Conservation (phyloP, 2,329 filamentous ascomycete genomes). For the Beauveria australis region DNA sequence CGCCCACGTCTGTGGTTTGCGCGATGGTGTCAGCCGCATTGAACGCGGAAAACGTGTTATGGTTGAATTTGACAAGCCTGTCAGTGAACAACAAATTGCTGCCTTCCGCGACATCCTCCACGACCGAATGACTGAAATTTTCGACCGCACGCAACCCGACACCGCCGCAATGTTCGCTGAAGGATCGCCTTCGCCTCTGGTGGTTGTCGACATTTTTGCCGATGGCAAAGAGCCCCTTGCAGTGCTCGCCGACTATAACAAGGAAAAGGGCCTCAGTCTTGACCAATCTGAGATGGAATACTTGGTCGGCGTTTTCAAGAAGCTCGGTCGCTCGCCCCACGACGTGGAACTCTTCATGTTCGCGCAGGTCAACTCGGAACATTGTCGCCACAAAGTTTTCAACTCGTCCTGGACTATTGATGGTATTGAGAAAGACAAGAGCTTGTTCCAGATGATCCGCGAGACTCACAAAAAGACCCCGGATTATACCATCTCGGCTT, state of each 20-base stretch:
- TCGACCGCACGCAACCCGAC: slow-evolving; percentile 59
- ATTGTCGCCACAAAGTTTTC: slow-evolving; percentile 82
- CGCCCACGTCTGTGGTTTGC: slow-evolving; percentile 80
- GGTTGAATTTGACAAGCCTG: slow-evolving; percentile 47
- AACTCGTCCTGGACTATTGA: slow-evolving; percentile 96
- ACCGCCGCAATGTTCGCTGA: slow-evolving; percentile 74
- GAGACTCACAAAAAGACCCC: slow-evolving; percentile 85
- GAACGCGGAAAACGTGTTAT: slow-evolving; percentile 79
- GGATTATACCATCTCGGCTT: slow-evolving; percentile 82
- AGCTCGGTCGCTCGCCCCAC: slow-evolving; percentile 26
- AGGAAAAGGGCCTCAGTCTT: slow-evolving; percentile 72
- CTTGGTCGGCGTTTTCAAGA: slow-evolving; percentile 56
- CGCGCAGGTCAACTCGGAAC: slow-evolving; percentile 85
- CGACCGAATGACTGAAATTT: slow-evolving; percentile 92
- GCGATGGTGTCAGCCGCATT: slow-evolving; percentile 62
- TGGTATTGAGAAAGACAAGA: slow-evolving; percentile 67
- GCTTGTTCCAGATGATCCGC: slow-evolving; percentile 90
- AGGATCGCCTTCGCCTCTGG: slow-evolving; percentile 51
- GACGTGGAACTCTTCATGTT: slow-evolving; percentile 12
- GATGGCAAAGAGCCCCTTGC: slow-evolving; percentile 57
- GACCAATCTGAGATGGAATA: slow-evolving; percentile 90
- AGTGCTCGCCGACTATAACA: slow-evolving; percentile 75
- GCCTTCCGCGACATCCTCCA: slow-evolving; percentile 64
- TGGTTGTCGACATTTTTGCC: slow-evolving; percentile 66
- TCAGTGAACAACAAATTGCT: slow-evolving; percentile 39